Percentiles rank a stretch among this genome's conserved stretches.
phyloP scores from a whole-genome alignment of 2,329 filamentous ascomycete genomes.

The Diplodia scrobiculata region DNA sequence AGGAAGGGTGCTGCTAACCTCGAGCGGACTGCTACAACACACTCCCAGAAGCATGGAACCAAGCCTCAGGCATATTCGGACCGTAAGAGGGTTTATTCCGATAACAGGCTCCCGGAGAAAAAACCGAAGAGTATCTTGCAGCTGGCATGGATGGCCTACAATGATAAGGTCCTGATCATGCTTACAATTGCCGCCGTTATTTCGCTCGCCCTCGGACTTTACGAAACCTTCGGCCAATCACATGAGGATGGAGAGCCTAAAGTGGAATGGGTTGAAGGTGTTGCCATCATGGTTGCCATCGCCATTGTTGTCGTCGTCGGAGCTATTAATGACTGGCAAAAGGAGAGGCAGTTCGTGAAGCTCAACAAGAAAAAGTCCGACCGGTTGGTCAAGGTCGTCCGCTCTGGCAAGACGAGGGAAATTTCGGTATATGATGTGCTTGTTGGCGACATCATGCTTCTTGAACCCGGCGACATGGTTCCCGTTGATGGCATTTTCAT shows the following conservation, averaged over 20 bases:
- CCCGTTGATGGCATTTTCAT: conserved; percentile 73
- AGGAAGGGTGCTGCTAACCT: conserved; percentile 25
- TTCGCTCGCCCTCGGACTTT: conserved; percentile 69
- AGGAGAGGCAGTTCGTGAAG: conserved; percentile 78
- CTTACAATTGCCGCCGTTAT: conserved; percentile 68
- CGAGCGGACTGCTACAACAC: conserved; percentile 29
- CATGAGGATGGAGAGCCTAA: conserved; percentile 50
- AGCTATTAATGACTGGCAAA: conserved; percentile 80
- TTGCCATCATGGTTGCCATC: conserved; percentile 77
- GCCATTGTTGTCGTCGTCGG: conserved; percentile 74
- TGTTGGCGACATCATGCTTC: conserved; percentile 71
- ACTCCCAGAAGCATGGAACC: conserved; percentile 30
- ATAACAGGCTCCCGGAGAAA: conserved; percentile 65
- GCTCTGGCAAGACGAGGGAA: conserved; percentile 71
- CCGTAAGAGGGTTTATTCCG: conserved; percentile 61
- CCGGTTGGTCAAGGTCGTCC: conserved; percentile 70
- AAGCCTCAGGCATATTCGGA: conserved; percentile 51
- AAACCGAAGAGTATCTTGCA: conserved; percentile 63
- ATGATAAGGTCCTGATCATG: conserved; percentile 72
- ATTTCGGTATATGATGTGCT: conserved; percentile 71
- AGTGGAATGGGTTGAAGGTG: conserved; percentile 80
- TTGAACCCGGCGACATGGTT: conserved; percentile 73
- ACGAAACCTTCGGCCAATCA: conserved; percentile 61
- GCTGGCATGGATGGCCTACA: conserved; percentile 69
- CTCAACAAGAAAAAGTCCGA: conserved; percentile 79